Evolutionary conservation across 75 land plant species (phyloP).

Genomic region (Selaginella tamariscina): DNA sequence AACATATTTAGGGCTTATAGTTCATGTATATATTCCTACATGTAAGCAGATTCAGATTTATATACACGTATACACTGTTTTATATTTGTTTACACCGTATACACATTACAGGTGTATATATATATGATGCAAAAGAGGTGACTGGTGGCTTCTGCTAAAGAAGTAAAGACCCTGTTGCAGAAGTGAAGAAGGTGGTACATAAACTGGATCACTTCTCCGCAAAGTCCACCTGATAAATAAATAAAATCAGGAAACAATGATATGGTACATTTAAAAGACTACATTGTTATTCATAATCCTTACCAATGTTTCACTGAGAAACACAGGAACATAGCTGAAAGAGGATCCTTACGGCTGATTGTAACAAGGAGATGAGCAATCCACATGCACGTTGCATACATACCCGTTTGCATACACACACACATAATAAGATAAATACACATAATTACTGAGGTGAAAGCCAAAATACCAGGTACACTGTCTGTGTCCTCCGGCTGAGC

Average conservation of each 20-base stretch:
- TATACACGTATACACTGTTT: no score
- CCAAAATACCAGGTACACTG: slow-evolving; percentile 73
- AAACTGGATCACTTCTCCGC: slow-evolving; percentile 92
- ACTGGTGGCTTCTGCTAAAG: no score
- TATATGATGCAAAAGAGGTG: no score
- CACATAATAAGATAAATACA: slow-evolving; percentile 21
- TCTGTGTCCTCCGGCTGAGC: slow-evolving; percentile 77
- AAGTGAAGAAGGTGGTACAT: slow-evolving; percentile 53
- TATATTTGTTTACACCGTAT: no score
- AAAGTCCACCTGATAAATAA: slow-evolving; percentile 70
- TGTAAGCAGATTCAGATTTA: no score
- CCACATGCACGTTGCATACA: slow-evolving; percentile 99
- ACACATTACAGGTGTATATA: no score
- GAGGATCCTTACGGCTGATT: slow-evolving; percentile 56
- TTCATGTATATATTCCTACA: no score
- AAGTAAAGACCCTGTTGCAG: slow-evolving; percentile 80
- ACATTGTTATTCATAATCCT: slow-evolving; percentile 10
- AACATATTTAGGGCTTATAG: no score
- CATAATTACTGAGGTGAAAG: not conserved
- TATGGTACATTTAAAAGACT: not conserved
- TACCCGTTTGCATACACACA: slow-evolving; percentile 95
- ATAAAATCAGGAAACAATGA: slow-evolving; percentile 8
- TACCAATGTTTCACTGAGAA: slow-evolving; percentile 83
- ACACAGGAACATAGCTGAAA: slow-evolving; percentile 73
- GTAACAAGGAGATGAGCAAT: slow-evolving; percentile 67